Evolutionary conservation across 371 early-diverging fungal species (phyloP).

Genomic region (Saksenaea oblongispora): DNA sequence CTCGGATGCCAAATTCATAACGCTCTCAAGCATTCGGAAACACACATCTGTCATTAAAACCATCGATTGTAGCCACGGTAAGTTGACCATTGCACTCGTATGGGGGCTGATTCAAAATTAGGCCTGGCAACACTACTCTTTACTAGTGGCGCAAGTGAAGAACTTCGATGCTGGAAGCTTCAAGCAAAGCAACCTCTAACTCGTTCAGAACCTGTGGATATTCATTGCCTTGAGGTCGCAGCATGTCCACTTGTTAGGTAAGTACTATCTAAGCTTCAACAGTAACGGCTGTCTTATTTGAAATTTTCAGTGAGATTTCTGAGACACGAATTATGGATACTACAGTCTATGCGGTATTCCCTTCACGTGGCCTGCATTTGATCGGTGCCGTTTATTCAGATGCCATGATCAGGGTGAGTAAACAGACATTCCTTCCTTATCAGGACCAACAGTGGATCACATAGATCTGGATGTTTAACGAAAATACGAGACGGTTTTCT

Average conservation of each 20-base stretch:
- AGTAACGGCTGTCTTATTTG: slow-evolving; percentile 6
- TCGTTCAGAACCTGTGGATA: not conserved
- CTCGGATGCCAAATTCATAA: slow-evolving; percentile 20
- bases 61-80: slow-evolving; percentile 35
- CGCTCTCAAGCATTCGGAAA: slow-evolving; percentile 44
- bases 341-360: slow-evolving; percentile 37
- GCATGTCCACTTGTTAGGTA: slow-evolving; percentile 49
- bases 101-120: not conserved
- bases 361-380: slow-evolving; percentile 47
- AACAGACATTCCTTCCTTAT: not conserved
- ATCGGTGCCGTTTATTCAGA: slow-evolving; percentile 63
- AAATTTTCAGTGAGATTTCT: slow-evolving; percentile 36
- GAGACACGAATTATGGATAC: slow-evolving; percentile 67
- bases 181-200: slow-evolving; percentile 20
- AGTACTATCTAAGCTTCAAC: slow-evolving; percentile 13
- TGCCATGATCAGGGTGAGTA: slow-evolving; percentile 52
- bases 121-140: slow-evolving; percentile 42
- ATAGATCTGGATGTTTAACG: slow-evolving; percentile 58
- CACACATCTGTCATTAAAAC: slow-evolving; percentile 56
- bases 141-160: slow-evolving; percentile 58
- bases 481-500: slow-evolving; percentile 47
- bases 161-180: slow-evolving; percentile 56
- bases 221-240: slow-evolving; percentile 56
- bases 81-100: not conserved
- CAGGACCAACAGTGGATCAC: not conserved